These are phyloP conservation scores for Paradendryphiella salina DNA, from an alignment of 2,329 filamentous ascomycete species.

Conservation along the genomic window DNA sequence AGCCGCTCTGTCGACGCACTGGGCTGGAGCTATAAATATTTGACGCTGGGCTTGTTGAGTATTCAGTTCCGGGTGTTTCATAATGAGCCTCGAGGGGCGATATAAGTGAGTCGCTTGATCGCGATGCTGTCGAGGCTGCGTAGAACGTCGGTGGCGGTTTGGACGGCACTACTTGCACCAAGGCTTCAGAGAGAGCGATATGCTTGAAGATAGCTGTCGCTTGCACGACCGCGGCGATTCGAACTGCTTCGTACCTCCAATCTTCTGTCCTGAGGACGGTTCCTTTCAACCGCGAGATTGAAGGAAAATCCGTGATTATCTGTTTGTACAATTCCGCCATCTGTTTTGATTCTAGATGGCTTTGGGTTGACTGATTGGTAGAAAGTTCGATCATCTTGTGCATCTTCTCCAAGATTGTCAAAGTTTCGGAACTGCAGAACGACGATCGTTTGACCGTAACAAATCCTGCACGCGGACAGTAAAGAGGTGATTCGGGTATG, in stretches of 20 bases:
- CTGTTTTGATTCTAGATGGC: constrained; percentile 20
- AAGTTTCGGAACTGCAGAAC: constrained; percentile 17
- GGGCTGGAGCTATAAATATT: constrained; percentile 8
- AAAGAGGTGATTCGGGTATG: constrained; percentile 45
- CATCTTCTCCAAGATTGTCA: constrained; percentile 35
- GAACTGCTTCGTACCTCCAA: constrained; percentile 45
- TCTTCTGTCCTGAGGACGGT: constrained; percentile 24
- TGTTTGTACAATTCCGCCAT: constrained; percentile 26
- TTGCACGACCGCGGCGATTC: constrained; percentile 38
- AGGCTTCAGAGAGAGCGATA: constrained; percentile 34
- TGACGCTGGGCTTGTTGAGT: constrained; percentile 20
- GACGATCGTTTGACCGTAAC: constrained; percentile 32
- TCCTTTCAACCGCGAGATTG: constrained; percentile 9
- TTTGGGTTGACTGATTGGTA: constrained; percentile 25
- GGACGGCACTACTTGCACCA: constrained; percentile 17
- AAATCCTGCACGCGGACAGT: constrained; percentile 34
- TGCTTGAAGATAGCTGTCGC: constrained; percentile 38
- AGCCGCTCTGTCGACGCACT: constrained; percentile 1
- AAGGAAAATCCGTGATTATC: constrained; percentile 27
- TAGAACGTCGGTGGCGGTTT: constrained; percentile 4
- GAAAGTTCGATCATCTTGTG: constrained; percentile 39
- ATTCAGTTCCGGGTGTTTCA: constrained; percentile 26
- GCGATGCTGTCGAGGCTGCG: constrained; percentile 12
- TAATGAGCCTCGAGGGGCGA: constrained; percentile 23
- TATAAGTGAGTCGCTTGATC: constrained; percentile 20